Conservation (phyloP, 2,329 filamentous ascomycete species). For the Biscogniauxia mediterranea region DNA sequence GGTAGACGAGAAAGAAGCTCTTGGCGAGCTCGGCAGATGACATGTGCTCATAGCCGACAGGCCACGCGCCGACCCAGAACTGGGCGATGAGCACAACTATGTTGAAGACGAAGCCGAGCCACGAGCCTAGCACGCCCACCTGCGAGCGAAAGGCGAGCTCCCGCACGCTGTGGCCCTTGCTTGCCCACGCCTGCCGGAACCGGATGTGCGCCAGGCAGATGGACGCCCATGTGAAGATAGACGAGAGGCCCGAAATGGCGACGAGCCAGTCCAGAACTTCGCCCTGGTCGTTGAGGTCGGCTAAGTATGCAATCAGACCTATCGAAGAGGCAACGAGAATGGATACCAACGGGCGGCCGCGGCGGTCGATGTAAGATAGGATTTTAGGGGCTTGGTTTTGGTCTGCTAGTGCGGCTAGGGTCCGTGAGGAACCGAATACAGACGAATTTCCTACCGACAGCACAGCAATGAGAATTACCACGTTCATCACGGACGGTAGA, state of each 20-base stretch:
- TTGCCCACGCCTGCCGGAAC: slow-evolving; percentile 78
- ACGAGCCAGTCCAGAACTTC: slow-evolving; percentile 78
- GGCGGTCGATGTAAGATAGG: slow-evolving; percentile 77
- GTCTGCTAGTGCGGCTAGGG: slow-evolving; percentile 84
- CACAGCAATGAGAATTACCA: slow-evolving; percentile 88
- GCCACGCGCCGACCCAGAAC: slow-evolving; percentile 84
- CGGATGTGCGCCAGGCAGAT: slow-evolving; percentile 92
- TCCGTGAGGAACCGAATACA: slow-evolving; percentile 88
- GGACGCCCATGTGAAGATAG: slow-evolving; percentile 76
- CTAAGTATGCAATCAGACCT: slow-evolving; percentile 76
- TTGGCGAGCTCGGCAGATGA: slow-evolving; percentile 47
- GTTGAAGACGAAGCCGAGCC: slow-evolving; percentile 75
- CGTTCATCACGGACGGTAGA: slow-evolving; percentile 87
- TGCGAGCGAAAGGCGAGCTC: slow-evolving; percentile 82
- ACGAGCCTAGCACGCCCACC: slow-evolving; percentile 76
- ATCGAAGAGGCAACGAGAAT: slow-evolving; percentile 66
- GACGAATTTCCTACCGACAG: slow-evolving; percentile 89
- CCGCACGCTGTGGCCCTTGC: slow-evolving; percentile 65
- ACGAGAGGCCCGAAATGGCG: slow-evolving; percentile 69
- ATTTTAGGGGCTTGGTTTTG: slow-evolving; percentile 78
- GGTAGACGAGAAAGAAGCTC: slow-evolving; percentile 72
- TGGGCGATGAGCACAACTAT: slow-evolving; percentile 74
- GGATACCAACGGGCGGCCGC: slow-evolving; percentile 74
- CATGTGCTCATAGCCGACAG: slow-evolving; percentile 56
- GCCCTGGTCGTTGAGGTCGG: slow-evolving; percentile 58